Conservation (phyloP, 306 rosid genomes). For the Cucurbita maxima region DNA sequence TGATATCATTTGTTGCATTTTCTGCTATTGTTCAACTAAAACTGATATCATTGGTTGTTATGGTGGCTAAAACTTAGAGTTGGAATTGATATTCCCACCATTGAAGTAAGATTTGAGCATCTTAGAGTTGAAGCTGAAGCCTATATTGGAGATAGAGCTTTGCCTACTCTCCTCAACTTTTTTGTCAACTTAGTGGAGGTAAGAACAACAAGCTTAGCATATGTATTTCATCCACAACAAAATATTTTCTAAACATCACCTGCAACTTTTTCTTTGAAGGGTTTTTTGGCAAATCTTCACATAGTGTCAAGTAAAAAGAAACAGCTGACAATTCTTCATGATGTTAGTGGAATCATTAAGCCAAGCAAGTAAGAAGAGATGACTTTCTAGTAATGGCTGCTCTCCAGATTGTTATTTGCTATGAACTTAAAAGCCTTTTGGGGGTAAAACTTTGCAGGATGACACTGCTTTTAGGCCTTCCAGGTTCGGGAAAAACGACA, state of each 20-base stretch:
- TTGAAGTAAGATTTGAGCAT: slow-evolving; percentile 13
- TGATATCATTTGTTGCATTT: no score
- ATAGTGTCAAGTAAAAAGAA: slow-evolving; percentile 21
- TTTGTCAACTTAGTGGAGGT: slow-evolving; percentile 5
- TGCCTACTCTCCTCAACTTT: slow-evolving; percentile 12
- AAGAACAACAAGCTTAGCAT: neutral
- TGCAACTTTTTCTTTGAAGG: slow-evolving; percentile 8
- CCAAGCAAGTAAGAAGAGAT: slow-evolving; percentile 20
- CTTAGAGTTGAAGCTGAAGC: slow-evolving; percentile 12
- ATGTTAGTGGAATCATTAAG: slow-evolving; percentile 28
- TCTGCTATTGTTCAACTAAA: no score
- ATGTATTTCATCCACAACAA: neutral
- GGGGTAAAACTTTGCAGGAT: slow-evolving; percentile 12
- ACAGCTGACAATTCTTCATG: slow-evolving; percentile 13
- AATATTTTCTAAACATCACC: neutral
- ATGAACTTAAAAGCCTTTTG: neutral
- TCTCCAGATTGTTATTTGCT: neutral
- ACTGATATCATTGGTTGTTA: neutral
- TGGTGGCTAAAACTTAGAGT: slow-evolving; percentile 4
- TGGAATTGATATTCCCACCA: slow-evolving; percentile 8
- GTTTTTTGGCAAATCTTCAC: slow-evolving; percentile 12
- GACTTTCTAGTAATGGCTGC: neutral
- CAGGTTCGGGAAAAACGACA: slow-evolving; percentile 36
- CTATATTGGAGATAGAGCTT: slow-evolving; percentile 10
- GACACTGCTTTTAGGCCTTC: slow-evolving; percentile 42